Conservation (phyloP, 805 yeast species). For the Blastobotrys muscicola region DNA sequence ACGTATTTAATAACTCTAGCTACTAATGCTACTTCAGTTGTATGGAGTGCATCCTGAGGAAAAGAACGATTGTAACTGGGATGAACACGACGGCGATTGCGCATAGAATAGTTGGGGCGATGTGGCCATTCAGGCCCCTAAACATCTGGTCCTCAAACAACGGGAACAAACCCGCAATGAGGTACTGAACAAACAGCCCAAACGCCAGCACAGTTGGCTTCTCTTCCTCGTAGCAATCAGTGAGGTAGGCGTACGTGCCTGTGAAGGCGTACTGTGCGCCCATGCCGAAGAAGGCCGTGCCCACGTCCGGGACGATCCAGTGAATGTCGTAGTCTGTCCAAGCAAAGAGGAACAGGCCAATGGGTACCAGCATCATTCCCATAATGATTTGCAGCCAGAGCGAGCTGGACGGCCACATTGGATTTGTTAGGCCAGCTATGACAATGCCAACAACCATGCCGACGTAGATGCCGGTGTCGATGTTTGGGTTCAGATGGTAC, state of each 20-base stretch:
- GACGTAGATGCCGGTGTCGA: constrained; percentile 51
- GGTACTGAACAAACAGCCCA: constrained; percentile 67
- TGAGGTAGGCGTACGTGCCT: constrained; percentile 27
- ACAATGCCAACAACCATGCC: constrained; percentile 59
- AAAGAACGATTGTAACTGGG: not conserved
- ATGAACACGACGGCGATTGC: constrained; percentile 35
- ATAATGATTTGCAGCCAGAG: constrained; percentile 43
- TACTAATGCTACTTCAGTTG: too few species aligned
- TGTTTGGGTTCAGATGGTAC: constrained; percentile 39
- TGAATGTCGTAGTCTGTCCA: constrained; percentile 42
- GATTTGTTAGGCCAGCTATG: constrained; percentile 38
- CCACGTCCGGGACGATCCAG: constrained; percentile 48
- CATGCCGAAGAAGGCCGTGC: constrained; percentile 42
- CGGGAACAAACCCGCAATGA: constrained; percentile 73
- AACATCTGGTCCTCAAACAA: constrained; percentile 82
- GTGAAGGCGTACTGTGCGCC: constrained; percentile 32
- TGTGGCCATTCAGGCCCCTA: constrained; percentile 54
- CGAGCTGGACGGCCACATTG: constrained; percentile 10
- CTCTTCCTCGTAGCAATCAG: constrained; percentile 37
- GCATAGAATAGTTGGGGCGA: constrained; percentile 61
- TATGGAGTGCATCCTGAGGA: not conserved
- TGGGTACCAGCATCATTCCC: constrained; percentile 38
- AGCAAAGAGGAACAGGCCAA: constrained; percentile 44
- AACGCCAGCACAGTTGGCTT: constrained; percentile 90
- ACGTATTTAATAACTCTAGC: too few species aligned